Base-by-base conservation (phyloP, 805 yeast genomes). In the Wickerhamomyces silvicola region DNA sequence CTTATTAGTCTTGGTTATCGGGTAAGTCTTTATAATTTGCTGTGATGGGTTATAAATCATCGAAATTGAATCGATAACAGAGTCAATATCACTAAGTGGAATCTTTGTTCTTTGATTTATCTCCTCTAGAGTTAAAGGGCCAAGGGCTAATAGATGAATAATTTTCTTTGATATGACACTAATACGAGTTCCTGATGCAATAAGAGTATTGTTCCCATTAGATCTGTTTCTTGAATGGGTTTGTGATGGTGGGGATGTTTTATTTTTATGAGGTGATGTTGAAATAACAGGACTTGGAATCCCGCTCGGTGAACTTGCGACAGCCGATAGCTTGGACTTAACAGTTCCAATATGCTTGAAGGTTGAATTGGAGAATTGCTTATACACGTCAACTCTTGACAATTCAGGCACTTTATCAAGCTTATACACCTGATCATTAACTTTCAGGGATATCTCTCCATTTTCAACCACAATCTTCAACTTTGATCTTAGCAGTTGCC, bases 81-180 rank as follows among this genome's bases (percentile, higher is more conserved):
- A 28, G 10, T 45, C 42, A 8, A 59, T 46, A 11, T 58, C 66
- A 5, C 38, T 33, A 14, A 46, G 33, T 4, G 48, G 22, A 16
- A 54, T 37, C 30, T 56, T 56, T 1, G 62, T 50, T 15, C 53
- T 46, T 20, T 41, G 39, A 7, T 54, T 37, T 10, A 72, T 42
- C 2, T 52, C 53, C 3, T 46, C 42, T 2, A 50, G 39, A 1
- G 70, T 46, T 12, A 55, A 49, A 2, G 78, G 75, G 1, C 75
- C 78, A 25, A 72, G 48, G 1, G 78, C 72, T 22, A 72, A 43
- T 17, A 66, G 48, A 39, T 68, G 68, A 15, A 70, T 43, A 23
- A 72, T 54, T 31, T 68, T 62, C 42, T 42, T 50, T n/a, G 48
- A 35, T 17, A 50, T 43, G 12, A 46, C 41, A 13, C 44, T 30